phyloP scores from a whole-genome alignment of 305 asterid genomes.

The Solanum aculeatissimum region DNA sequence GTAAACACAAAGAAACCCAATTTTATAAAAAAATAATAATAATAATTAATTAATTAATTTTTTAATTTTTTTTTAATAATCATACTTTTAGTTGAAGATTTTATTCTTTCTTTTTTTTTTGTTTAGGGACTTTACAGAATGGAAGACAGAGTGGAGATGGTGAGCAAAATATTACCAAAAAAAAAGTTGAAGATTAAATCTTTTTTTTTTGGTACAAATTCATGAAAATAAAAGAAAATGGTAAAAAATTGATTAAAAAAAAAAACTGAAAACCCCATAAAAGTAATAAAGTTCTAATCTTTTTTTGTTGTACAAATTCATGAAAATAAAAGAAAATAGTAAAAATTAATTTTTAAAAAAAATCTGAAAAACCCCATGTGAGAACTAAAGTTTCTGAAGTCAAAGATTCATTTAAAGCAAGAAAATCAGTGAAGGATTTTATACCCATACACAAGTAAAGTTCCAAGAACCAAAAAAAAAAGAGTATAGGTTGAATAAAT shows the following conservation, averaged over 20 bases:
- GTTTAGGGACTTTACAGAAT: slow-evolving; percentile 41
- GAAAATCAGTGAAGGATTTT: background rate
- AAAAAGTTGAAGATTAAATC: too few species aligned
- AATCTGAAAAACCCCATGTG: background rate
- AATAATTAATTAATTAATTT: too few species aligned
- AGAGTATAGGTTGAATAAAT: background rate
- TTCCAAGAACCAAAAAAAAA: background rate
- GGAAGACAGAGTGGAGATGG: slow-evolving; percentile 42
- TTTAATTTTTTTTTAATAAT: too few species aligned
- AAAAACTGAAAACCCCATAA: background rate
- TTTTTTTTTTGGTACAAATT: too few species aligned
- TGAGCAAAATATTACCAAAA: slow-evolving; percentile 7
- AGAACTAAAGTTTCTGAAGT: background rate
- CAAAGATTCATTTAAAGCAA: background rate
- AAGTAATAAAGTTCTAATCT: background rate
- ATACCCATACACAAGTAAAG: background rate
- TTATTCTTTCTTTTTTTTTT: slow-evolving; percentile 4
- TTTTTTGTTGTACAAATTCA: too few species aligned
- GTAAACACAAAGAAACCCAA: slow-evolving; percentile 6
- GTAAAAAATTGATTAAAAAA: background rate
- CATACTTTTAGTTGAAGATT: slow-evolving; percentile 23
- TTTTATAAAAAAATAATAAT: background rate
- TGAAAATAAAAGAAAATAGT: background rate
- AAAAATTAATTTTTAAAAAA: background rate
- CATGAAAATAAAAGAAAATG: background rate